These are phyloP conservation scores for Aleurites moluccanus DNA, from an alignment of 441 rosid species.

Conservation along the genomic window DNA sequence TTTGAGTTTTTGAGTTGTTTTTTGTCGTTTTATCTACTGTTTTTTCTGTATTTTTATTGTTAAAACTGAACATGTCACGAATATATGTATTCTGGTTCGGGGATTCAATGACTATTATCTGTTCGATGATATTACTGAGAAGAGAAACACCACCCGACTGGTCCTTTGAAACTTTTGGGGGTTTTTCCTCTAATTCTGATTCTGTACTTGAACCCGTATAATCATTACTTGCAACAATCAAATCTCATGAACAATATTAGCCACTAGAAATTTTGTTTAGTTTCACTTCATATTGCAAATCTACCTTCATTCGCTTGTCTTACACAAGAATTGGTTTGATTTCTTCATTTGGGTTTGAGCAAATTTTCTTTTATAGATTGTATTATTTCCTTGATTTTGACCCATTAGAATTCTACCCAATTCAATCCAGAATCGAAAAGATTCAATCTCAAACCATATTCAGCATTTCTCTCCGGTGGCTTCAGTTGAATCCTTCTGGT, in stretches of 20 bases:
- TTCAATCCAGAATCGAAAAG: neutral
- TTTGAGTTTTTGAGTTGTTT: neutral
- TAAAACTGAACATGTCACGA: neutral
- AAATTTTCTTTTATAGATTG: too few relatives aligned
- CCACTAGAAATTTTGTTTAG: neutral
- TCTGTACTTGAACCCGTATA: neutral
- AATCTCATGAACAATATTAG: neutral
- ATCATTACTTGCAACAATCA: neutral
- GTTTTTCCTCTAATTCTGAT: neutral
- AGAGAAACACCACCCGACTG: neutral
- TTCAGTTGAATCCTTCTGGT: neutral
- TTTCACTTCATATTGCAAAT: neutral
- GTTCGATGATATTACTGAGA: slow-evolving; percentile 6
- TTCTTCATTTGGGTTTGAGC: too few relatives aligned
- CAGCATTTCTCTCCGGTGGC: neutral
- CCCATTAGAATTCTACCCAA: neutral
- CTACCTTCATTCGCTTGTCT: too few relatives aligned
- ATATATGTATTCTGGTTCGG: neutral
- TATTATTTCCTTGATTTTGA: too few relatives aligned
- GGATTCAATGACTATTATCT: neutral
- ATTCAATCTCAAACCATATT: neutral
- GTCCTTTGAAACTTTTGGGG: neutral
- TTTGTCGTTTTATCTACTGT: slow-evolving; percentile 1
- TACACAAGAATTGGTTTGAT: too few relatives aligned
- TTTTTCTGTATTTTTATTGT: neutral